phyloP scores from a whole-genome alignment of 2,329 filamentous ascomycete species.

The Lecanosticta acicola region DNA sequence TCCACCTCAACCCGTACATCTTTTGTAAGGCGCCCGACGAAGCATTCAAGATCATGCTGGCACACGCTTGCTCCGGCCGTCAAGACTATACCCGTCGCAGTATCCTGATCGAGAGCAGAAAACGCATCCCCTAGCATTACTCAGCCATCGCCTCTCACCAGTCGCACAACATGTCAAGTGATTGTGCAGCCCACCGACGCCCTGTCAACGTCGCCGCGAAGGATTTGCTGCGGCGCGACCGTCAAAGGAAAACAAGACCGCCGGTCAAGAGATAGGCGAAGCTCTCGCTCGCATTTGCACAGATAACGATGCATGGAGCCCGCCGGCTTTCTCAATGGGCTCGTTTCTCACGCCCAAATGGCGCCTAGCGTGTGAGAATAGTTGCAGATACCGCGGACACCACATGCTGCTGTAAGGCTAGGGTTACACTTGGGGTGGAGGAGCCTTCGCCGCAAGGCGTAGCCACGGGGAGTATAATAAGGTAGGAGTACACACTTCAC shows the following conservation, averaged over 20 bases:
- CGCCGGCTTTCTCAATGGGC: background rate
- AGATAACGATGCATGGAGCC: background rate
- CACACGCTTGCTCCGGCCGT: too few relatives aligned
- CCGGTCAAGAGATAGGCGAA: conserved; percentile 1
- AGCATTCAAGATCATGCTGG: too few relatives aligned
- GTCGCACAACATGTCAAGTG: background rate
- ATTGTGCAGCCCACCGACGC: background rate
- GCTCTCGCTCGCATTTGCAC: background rate
- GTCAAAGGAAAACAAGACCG: background rate
- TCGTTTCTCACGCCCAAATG: background rate
- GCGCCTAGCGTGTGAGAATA: background rate
- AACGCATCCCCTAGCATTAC: background rate
- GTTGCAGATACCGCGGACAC: background rate
- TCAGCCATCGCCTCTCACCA: background rate
- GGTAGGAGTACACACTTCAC: background rate
- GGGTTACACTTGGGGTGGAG: background rate
- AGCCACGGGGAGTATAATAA: background rate
- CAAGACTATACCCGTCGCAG: background rate
- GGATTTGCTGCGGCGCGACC: background rate
- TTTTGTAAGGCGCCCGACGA: too few relatives aligned
- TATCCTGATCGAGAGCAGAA: background rate
- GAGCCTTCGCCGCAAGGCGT: too few relatives aligned
- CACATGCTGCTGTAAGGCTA: background rate
- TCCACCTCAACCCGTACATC: too few relatives aligned
- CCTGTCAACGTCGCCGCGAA: background rate